Percentiles rank a stretch among this genome's conserved stretches.
Conservation (phyloP, 805 yeast genomes). For the Candida germanica region DNA sequence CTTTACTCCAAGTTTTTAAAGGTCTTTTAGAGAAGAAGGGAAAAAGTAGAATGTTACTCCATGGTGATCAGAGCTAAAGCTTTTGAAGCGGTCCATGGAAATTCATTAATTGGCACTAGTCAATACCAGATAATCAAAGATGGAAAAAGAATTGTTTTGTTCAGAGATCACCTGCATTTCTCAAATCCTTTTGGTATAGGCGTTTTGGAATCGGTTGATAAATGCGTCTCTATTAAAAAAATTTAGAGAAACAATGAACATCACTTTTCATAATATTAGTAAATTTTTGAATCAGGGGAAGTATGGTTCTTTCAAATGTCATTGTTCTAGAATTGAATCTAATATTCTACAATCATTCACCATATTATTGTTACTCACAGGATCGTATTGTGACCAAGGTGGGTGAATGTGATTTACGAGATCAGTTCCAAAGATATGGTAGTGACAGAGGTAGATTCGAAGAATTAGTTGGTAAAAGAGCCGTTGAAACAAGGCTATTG, state of each 20-base stretch:
- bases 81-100: slow-evolving; percentile 43
- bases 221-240: no score
- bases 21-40: slow-evolving; percentile 39
- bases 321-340: no score
- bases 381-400: slow-evolving; percentile 93
- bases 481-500: slow-evolving; percentile 89
- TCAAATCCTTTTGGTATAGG: slow-evolving; percentile 45
- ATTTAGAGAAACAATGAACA: no score
- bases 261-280: no score
- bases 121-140: slow-evolving; percentile 41
- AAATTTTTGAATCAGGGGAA: no score
- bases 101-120: slow-evolving; percentile 51
- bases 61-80: slow-evolving; percentile 35
- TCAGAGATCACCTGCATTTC: slow-evolving; percentile 41
- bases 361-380: no score
- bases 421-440: slow-evolving; percentile 80
- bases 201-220: slow-evolving; percentile 17
- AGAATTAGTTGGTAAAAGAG: slow-evolving; percentile 82
- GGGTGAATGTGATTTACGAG: slow-evolving; percentile 94
- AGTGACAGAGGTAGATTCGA: slow-evolving; percentile 81
- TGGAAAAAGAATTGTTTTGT: slow-evolving; percentile 68
- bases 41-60: slow-evolving; percentile 22
- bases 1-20: slow-evolving; percentile 48
- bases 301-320: no score
- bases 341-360: no score